Evolutionary conservation across 1,139 yeast species (phyloP), one percentile per base, ranked within the genome.

Genomic region (Kodamaea sp.): DNA sequence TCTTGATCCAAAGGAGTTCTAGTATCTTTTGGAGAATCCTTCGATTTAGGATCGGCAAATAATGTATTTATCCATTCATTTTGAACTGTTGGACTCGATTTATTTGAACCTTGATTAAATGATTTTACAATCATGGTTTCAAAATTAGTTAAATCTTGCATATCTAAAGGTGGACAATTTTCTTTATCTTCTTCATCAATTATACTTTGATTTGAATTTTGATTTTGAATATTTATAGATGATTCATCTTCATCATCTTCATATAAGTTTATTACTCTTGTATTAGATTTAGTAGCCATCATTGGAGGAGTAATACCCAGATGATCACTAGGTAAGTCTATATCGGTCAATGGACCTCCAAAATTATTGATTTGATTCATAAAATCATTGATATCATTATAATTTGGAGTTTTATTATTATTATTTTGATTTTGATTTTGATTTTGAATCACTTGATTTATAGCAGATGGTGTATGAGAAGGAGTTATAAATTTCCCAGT

Each of bases 281-380:
- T 72, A 43, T 72, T 71, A 20, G 67, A 60, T 47, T 71, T 72
- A 6, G 75, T 69, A 2, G 78, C 78, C 56, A 71, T 59, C 73
- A 69, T 68, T 10, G 78, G 77, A 5, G 76, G 76, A 0, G 76
- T 70, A 4, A 59, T 57, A 2, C 56, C 58, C 37, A 52, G 60
- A 11, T 48, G 49, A 29, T 65, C 69, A 37, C 60, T 63, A 2
- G 75, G 75, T 35, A 70, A 55, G 53, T 75, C 81, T 28, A 75
- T 73, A 48, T 75, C 81, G 3, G 81, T 75, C 44, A 75, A 58
- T 7, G 81, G 81, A 0, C 78, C 79, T 22, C 78, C 77, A 43
- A 66, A 71, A 30, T 63, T 59, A 42, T 73, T 74, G 39, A 74
- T 52, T 49, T 74, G 79, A 46, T 68, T 68, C 55, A 73, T 63